phyloP scores from a whole-genome alignment of 441 rosid species.

The Syzygium malaccense region DNA sequence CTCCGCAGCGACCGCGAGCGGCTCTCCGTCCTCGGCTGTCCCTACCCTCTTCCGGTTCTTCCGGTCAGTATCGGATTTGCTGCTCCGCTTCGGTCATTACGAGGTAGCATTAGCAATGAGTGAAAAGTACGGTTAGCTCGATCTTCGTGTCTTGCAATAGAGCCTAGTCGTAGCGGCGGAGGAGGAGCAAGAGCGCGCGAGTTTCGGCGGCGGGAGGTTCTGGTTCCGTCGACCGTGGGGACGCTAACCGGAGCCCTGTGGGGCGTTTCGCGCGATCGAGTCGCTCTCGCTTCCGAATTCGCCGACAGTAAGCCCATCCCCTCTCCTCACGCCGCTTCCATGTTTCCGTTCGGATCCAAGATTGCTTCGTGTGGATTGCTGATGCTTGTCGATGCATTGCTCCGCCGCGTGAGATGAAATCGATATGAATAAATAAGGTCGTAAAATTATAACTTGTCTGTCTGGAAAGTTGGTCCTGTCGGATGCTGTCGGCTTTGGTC shows the following conservation, averaged over 20 bases:
- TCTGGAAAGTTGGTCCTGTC: not conserved
- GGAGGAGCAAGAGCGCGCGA: not conserved
- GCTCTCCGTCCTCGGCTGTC: not conserved
- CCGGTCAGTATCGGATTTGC: not conserved
- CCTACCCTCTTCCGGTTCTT: not conserved
- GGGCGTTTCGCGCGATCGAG: constrained; percentile 18
- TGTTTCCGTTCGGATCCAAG: not conserved
- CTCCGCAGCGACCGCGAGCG: not conserved
- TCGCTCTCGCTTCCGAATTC: constrained; percentile 57
- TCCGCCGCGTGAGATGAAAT: not conserved
- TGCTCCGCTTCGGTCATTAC: not conserved
- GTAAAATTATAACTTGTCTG: not conserved
- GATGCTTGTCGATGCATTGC: not conserved
- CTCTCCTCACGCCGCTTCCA: not conserved
- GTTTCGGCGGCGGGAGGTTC: constrained; percentile 43
- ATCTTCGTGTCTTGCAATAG: not conserved
- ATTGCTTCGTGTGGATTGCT: not conserved
- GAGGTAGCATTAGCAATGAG: not conserved
- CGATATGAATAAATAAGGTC: not conserved
- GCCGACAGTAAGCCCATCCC: constrained; percentile 56
- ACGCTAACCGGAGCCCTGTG: constrained; percentile 27
- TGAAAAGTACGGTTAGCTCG: not conserved
- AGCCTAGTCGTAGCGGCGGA: not conserved
- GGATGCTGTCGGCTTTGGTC: not conserved
- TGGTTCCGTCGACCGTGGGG: constrained; percentile 36